A percentile compares a stretch with the other conserved stretches of the same genome.
These are phyloP conservation scores for Chaetomium olivaceum DNA, from an alignment of 2,329 filamentous ascomycete species.

Conservation along the genomic window DNA sequence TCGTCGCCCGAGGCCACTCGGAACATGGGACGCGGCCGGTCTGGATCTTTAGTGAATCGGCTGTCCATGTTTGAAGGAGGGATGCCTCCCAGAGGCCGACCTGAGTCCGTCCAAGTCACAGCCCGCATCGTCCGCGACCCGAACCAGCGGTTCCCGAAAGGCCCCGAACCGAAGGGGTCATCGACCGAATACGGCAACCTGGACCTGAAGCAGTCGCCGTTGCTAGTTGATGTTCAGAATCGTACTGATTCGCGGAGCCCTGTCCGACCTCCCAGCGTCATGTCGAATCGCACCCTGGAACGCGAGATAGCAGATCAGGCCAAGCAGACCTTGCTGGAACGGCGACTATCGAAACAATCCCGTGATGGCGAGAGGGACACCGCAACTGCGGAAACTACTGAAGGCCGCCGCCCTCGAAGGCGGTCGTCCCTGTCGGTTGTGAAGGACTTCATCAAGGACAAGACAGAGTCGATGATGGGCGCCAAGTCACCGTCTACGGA, in stretches of 20 bases:
- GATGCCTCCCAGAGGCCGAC: conserved; percentile 48
- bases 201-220: conserved; percentile 60
- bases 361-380: conserved; percentile 37
- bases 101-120: conserved; percentile 85
- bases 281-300: conserved; percentile 31
- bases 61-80: conserved; percentile 57
- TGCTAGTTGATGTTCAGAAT: conserved; percentile 59
- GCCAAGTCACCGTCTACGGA: conserved; percentile 50
- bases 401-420: conserved; percentile 40
- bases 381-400: conserved; percentile 33
- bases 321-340: conserved; percentile 51
- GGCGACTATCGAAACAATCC: conserved; percentile 47
- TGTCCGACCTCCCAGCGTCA: conserved; percentile 34
- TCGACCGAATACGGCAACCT: conserved; percentile 48
- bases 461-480: conserved; percentile 51
- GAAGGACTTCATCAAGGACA: conserved; percentile 62
- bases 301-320: conserved; percentile 26
- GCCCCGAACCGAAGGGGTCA: conserved; percentile 45
- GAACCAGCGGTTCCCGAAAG: conserved; percentile 44
- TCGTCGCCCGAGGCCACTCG: conserved; percentile 48
- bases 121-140: conserved; percentile 76
- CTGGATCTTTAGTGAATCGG: conserved; percentile 56
- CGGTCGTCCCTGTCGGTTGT: conserved; percentile 62
- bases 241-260: conserved; percentile 38
- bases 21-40: conserved; percentile 46